Evolutionary conservation across 202 grass and related monocot genomes (phyloP), one percentile per base, ranked within the genome.

Genomic region (Carex arenaria): DNA sequence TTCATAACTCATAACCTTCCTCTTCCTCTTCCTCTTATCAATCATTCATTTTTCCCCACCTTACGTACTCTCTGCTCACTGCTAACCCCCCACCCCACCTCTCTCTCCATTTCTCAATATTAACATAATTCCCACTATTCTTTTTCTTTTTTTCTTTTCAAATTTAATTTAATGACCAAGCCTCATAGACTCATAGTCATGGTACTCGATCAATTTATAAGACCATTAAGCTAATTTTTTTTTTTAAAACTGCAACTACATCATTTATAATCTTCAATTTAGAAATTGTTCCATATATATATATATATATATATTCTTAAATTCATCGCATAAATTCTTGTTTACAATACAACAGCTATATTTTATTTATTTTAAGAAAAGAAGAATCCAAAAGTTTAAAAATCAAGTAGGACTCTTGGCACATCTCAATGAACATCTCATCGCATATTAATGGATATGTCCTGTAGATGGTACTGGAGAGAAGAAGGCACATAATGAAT

Each of bases 91-190:
- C 18, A 71, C 40, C 67, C 40, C 20, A 71, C 40, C 38, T 4
- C 10, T 79, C 75, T 19, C 26, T 79, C 76, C 76, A 61, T 79
- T 79, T 79, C 3, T 42, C 9, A 38, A 78, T 15, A 30, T 56
- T 14, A 18, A n/a, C 0, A 55, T 11, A 55, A 52, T 14, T 5
- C 26, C 13, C 51, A 76, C 13, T 51, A 14, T 20, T 20, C 38
- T 40, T 67, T 66, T 66, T 40, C 40, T 36, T 66, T 4, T 66
- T 67, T 14, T 67, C n/a, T n/a, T n/a, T n/a, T n/a, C n/a, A n/a
- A n/a, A n/a, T 69, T 42, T 42, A 43, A 19, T 36, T 9, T 43
- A 69, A 19, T 43, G 7, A 71, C 20, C 15, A 43, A 69, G 1
- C 8, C 1, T 69, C 67, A n/a, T 0, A 69, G 1, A 3, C 1